These are phyloP conservation scores for Trichophyton simii DNA, from an alignment of 2,329 filamentous ascomycete genomes.

Conservation along the genomic window DNA sequence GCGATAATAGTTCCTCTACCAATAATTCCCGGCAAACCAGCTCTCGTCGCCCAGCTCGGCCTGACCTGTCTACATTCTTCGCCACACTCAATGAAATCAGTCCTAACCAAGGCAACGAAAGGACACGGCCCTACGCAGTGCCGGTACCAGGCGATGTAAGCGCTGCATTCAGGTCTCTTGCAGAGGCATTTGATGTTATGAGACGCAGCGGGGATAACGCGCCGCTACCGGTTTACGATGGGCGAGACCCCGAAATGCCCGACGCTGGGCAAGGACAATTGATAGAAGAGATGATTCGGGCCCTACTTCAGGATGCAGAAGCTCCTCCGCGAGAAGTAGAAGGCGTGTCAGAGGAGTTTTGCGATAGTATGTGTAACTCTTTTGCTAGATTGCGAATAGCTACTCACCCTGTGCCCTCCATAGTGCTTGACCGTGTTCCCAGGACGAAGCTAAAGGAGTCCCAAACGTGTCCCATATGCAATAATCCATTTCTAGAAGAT, in stretches of 20 bases:
- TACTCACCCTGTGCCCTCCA: not conserved
- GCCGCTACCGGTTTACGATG: conserved; percentile 32
- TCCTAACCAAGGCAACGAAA: conserved; percentile 35
- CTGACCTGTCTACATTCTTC: conserved; percentile 55
- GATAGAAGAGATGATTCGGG: conserved; percentile 43
- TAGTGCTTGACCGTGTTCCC: conserved; percentile 47
- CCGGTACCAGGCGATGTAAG: conserved; percentile 50
- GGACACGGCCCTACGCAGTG: conserved; percentile 45
- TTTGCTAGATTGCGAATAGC: not conserved
- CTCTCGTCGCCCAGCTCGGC: conserved; percentile 38
- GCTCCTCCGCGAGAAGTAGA: conserved; percentile 48
- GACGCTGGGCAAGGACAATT: conserved; percentile 21
- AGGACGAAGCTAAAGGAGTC: conserved; percentile 41
- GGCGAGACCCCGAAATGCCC: conserved; percentile 26
- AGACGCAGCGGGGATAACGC: conserved; percentile 29
- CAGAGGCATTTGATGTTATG: conserved; percentile 50
- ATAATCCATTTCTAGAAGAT: conserved; percentile 50
- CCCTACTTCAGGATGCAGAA: conserved; percentile 44
- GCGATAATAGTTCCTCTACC: conserved; percentile 17
- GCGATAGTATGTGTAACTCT: conserved; percentile 33
- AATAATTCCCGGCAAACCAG: conserved; percentile 8
- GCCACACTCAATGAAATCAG: conserved; percentile 47
- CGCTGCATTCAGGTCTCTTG: conserved; percentile 47
- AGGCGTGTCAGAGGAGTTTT: conserved; percentile 49
- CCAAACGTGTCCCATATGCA: conserved; percentile 49